Evolutionary conservation across 202 grass and related monocot species (phyloP), one percentile per base, ranked within the genome.

Genomic region (Zizania palustris): DNA sequence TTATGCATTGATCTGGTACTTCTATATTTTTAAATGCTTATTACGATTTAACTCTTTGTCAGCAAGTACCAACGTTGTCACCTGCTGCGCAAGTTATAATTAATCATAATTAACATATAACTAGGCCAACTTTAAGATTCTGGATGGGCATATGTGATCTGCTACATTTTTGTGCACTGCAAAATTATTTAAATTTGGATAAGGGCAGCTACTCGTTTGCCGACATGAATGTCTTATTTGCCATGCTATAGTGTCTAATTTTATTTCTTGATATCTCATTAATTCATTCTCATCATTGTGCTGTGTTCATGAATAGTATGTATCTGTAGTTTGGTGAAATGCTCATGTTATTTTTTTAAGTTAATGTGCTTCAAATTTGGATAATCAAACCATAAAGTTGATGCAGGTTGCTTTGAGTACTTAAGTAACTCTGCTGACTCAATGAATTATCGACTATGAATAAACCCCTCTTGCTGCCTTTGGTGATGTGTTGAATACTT

Each of bases 341-440:
- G 40, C 45, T 63, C 13, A 4, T 76, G 53, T 1, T 80, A 11
- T 46, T 82, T 68, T 5, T 77, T 55, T 16, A 50, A 50, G 16
- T 28, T 28, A 50, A 15, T 50, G 13, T 49, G n/a, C 51, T 19
- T 54, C 51, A 8, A 54, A 21, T 82, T 65, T 19, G 19, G 46
- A 73, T 74, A n/a, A 20, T 5, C 37, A 16, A 67, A 66, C 43
- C 7, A 45, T 38, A 59, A 20, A 39, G 48, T 85, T 73, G 33
- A 41, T 72, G 49, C 45, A 65, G 11, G 10, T 3, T 44, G 36
- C 9, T 60, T 61, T 77, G 42, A 48, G 37, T 63, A 63, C 50
- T 61, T 77, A 53, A 48, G 37, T 63, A 63, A 45, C 35, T 9
- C 12, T 21, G 15, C 37, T 63, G 11, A 36, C 9, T 42, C 18